Evolutionary conservation across 768 basidiomycete species (phyloP).

Genomic region (Mycena chlorophos): DNA sequence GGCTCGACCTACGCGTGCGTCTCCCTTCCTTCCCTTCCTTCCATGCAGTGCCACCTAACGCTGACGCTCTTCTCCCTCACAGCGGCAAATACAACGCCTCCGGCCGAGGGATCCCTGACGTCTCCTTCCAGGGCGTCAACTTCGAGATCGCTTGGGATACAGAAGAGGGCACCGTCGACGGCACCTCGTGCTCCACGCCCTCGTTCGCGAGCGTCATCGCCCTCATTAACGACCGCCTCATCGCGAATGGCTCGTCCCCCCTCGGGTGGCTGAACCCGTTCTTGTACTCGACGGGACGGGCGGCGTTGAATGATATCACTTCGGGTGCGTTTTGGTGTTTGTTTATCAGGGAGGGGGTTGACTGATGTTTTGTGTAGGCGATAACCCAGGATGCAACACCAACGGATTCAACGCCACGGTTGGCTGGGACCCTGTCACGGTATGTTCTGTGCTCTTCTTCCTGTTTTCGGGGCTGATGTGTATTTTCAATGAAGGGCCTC

Average conservation of each 20-base stretch:
- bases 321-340: too few relatives aligned
- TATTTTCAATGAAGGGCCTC: too few relatives aligned
- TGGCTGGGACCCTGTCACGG: too few relatives aligned
- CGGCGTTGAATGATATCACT: slow-evolving; percentile 13
- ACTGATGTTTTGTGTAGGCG: too few relatives aligned
- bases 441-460: too few relatives aligned
- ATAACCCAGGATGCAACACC: too few relatives aligned
- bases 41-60: not conserved
- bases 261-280: slow-evolving; percentile 50
- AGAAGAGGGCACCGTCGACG: slow-evolving; percentile 25
- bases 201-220: slow-evolving; percentile 47
- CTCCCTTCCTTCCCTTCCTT: too few relatives aligned
- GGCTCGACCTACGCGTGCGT: too few relatives aligned
- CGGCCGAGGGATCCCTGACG: slow-evolving; percentile 19
- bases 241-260: slow-evolving; percentile 31
- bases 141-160: slow-evolving; percentile 23
- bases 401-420: too few relatives aligned
- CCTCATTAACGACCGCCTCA: slow-evolving; percentile 45
- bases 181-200: slow-evolving; percentile 48
- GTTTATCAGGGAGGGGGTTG: too few relatives aligned
- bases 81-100: not conserved
- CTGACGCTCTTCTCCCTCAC: not conserved
- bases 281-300: slow-evolving; percentile 5
- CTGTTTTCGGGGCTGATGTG: too few relatives aligned
- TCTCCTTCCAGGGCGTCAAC: slow-evolving; percentile 40